A percentile compares a stretch with the other conserved stretches of the same genome.
phyloP scores from a whole-genome alignment of 306 rosid species.

The Leucaena leucocephala region DNA sequence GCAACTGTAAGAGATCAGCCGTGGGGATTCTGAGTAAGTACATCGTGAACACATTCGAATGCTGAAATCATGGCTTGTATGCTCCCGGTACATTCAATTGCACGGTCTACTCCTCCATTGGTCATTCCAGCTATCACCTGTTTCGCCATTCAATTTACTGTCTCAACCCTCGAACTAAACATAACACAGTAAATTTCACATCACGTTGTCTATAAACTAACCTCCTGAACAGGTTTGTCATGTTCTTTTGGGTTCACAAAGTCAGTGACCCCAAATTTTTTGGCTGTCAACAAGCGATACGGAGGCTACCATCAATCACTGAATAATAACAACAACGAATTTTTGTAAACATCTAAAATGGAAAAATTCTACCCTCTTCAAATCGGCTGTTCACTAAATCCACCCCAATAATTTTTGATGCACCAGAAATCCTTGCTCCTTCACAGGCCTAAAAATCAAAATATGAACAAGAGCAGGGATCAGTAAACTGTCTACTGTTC shows the following conservation, averaged over 20 bases:
- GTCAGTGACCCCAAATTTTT: conserved; percentile 82
- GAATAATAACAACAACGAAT: background rate
- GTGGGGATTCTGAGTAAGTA: conserved; percentile 20
- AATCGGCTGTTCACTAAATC: conserved; percentile 73
- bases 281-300: conserved; percentile 54
- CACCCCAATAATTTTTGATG: conserved; percentile 82
- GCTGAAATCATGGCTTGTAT: conserved; percentile 90
- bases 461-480: background rate
- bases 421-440: conserved; percentile 88
- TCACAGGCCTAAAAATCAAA: conserved; percentile 64
- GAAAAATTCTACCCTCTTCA: conserved; percentile 58
- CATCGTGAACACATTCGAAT: conserved; percentile 93
- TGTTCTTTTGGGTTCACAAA: conserved; percentile 92
- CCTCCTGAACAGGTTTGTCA: conserved; percentile 81
- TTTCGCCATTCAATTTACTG: conserved; percentile 26
- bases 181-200: background rate
- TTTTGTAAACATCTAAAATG: conserved; percentile 8
- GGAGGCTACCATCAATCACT: conserved; percentile 11
- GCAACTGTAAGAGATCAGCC: background rate
- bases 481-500: background rate
- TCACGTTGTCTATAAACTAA: conserved; percentile 28
- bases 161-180: background rate
- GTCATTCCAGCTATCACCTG: conserved; percentile 90
- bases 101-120: conserved; percentile 86
- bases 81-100: conserved; percentile 88